Base-by-base conservation (phyloP, 176 grass and related monocot species). In the Poa annua region DNA sequence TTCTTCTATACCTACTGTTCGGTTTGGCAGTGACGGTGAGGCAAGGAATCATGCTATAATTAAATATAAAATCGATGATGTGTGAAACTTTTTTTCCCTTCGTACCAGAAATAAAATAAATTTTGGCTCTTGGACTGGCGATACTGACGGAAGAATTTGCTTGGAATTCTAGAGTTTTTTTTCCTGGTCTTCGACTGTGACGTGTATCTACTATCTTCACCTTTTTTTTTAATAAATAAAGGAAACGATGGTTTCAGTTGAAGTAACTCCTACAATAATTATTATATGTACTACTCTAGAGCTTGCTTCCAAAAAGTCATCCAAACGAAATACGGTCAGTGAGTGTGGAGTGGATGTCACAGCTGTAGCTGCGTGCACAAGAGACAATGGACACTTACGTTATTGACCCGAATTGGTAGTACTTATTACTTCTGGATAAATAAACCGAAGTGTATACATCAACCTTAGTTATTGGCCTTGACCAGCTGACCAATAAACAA, bases 51-150 rank as follows among this genome's bases (percentile, higher is more conserved):
- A 5, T 36, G 35, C 35, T 36, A 36, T 36, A 36, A 36, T 4
- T 36, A 36, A 29, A 29, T 29, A 36, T 36, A 36, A 36, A 5
- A 36, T 36, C 35, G 51, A 6, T 79, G 52, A 45, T 74, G 22
- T 83, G 57, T 71, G 70, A 79, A 82, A 68, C 39, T 77, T 71
- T 88, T 74, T 51, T 47, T 1, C 11, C 48, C 69, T 53, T 36
- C 22, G 61, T 52, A 16, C 36, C 63, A 65, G 66, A 74, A 75
- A 50, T 34, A 5, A 75, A 20, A 64, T 26, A 74, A 55, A 48
- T 22, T 42, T 57, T 67, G 17, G 85, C 34, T 55, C 35, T 76
- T 11, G 67, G 61, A 68, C 48, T 54, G 55, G 61, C 21, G 76
- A 80, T 10, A n/a, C 21, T 71, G 81, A 67, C 82, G 19, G 86